Percentiles rank a stretch among this genome's conserved stretches.
phyloP scores from a whole-genome alignment of 2,329 filamentous ascomycete species.

The Colletotrichum sansevieriae region DNA sequence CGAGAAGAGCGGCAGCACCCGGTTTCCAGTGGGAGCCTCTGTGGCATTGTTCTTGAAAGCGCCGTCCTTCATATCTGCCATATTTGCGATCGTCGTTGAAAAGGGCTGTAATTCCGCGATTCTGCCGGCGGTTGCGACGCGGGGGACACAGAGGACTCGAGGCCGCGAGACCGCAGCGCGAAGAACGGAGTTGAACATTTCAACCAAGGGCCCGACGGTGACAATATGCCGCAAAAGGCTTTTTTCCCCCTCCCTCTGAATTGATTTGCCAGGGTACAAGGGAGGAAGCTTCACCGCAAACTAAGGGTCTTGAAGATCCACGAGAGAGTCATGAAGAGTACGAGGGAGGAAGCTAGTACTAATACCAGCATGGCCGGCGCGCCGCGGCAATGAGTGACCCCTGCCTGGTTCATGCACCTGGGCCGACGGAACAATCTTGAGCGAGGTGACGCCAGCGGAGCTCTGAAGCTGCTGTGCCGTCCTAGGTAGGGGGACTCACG shows the following conservation, averaged over 20 bases:
- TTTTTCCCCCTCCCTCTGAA: slow-evolving; percentile 3
- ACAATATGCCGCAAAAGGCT: slow-evolving; percentile 35
- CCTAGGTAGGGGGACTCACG: neutral
- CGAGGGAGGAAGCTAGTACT: slow-evolving; percentile 36
- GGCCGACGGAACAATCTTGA: slow-evolving; percentile 36
- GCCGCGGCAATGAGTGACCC: slow-evolving; percentile 36
- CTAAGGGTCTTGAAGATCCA: slow-evolving; percentile 28
- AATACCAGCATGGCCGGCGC: slow-evolving; percentile 33
- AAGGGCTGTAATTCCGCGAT: slow-evolving; percentile 35
- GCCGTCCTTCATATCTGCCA: slow-evolving; percentile 60
- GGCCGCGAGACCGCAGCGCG: slow-evolving; percentile 35
- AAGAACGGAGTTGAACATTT: slow-evolving; percentile 39
- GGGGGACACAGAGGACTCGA: slow-evolving; percentile 28
- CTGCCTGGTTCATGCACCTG: slow-evolving; percentile 28
- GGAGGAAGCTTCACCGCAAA: slow-evolving; percentile 36
- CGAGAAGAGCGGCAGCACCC: slow-evolving; percentile 76
- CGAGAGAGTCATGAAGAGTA: slow-evolving; percentile 12
- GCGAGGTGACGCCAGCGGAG: slow-evolving; percentile 37
- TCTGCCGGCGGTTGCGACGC: slow-evolving; percentile 18
- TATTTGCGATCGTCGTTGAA: slow-evolving; percentile 43
- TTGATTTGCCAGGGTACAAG: slow-evolving; percentile 34
- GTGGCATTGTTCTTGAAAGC: slow-evolving; percentile 71
- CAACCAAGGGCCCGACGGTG: slow-evolving; percentile 19
- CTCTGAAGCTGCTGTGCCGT: slow-evolving; percentile 25
- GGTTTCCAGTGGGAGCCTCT: slow-evolving; percentile 57